Percentiles rank a stretch among this genome's conserved stretches.
Conservation (phyloP, 441 rosid species). For the Pelargonium myrrhifolium region DNA sequence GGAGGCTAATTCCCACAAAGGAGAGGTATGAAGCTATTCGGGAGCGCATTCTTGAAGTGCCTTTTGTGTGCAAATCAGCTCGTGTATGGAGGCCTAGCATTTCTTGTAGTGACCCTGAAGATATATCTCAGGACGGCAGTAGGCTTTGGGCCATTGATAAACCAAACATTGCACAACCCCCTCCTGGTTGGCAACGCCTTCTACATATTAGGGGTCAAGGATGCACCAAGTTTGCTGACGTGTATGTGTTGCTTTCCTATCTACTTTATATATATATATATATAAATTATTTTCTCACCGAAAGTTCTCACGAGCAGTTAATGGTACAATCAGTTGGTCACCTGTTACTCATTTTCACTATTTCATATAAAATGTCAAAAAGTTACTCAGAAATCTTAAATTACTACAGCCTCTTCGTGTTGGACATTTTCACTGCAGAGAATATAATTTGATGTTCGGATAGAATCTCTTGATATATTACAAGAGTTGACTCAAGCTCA, state of each 20-base stretch:
- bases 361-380: not conserved
- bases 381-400: not conserved
- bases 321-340: not conserved
- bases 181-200: constrained; percentile 80
- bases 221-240: constrained; percentile 80
- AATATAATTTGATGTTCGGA: too few relatives aligned
- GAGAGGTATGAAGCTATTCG: constrained; percentile 87
- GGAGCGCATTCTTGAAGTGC: constrained; percentile 61
- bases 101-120: constrained; percentile 69
- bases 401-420: not conserved
- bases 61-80: constrained; percentile 62
- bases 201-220: constrained; percentile 79
- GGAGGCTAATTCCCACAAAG: constrained; percentile 85
- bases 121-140: constrained; percentile 82
- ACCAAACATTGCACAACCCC: constrained; percentile 85
- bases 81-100: constrained; percentile 74
- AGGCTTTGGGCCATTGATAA: constrained; percentile 93
- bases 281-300: not conserved
- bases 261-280: too few relatives aligned
- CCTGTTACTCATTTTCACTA: not conserved
- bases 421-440: not conserved
- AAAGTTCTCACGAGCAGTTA: not conserved
- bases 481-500: too few relatives aligned
- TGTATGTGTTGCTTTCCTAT: constrained; percentile 43
- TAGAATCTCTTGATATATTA: too few relatives aligned